Conservation (phyloP, 1,139 yeast species). For the Candida smagusa region DNA sequence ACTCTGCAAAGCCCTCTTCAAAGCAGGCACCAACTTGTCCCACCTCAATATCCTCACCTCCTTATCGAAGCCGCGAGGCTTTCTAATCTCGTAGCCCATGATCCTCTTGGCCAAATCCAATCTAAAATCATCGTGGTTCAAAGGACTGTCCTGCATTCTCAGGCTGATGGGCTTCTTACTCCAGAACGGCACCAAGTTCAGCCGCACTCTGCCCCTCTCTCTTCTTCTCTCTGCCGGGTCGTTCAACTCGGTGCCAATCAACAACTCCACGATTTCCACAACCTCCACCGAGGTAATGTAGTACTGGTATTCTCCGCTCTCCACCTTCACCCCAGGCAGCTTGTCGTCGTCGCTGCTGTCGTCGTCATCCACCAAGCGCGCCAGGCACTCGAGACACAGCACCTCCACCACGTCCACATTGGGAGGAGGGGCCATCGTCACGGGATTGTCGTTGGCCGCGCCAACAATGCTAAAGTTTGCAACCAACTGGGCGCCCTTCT, state of each 20-base stretch:
- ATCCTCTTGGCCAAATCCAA: conserved; percentile 59
- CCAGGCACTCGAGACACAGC: conserved; percentile 51
- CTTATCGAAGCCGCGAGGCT: conserved; percentile 67
- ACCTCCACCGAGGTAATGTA: conserved; percentile 68
- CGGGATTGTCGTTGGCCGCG: conserved; percentile 47
- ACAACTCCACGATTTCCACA: conserved; percentile 57
- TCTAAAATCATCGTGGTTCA: conserved; percentile 37
- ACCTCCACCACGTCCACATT: conserved; percentile 56
- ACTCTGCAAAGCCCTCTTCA: conserved; percentile 60
- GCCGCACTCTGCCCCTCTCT: conserved; percentile 62
- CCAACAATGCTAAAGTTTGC: conserved; percentile 54
- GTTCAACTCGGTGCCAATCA: conserved; percentile 47
- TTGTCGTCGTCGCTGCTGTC: conserved; percentile 19
- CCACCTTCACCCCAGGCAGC: conserved; percentile 11
- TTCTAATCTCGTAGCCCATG: conserved; percentile 61
- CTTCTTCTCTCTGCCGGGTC: conserved; percentile 52
- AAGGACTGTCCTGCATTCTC: conserved; percentile 25
- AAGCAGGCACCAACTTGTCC: conserved; percentile 58
- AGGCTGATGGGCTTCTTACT: conserved; percentile 56
- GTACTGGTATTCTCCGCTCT: conserved; percentile 30
- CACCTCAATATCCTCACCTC: conserved; percentile 61
- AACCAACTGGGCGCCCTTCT: conserved; percentile 42
- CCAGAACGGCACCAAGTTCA: conserved; percentile 69
- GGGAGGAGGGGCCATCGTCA: conserved; percentile 29
- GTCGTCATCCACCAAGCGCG: conserved; percentile 31